These are phyloP conservation scores for Trichoderma sp. DNA, from an alignment of 2,329 filamentous ascomycete genomes.

Conservation along the genomic window DNA sequence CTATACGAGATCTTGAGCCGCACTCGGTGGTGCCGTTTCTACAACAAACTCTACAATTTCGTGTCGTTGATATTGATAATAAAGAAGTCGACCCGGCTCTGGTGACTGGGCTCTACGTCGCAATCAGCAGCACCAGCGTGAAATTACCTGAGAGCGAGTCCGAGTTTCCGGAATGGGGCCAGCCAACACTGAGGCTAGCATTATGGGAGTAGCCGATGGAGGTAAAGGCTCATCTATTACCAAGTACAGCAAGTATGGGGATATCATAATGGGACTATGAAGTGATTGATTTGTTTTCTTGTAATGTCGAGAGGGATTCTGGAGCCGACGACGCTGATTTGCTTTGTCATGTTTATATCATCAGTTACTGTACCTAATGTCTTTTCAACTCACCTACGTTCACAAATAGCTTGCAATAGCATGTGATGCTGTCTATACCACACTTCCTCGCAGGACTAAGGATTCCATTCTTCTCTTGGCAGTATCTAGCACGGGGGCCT, in stretches of 20 bases:
- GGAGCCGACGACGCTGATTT: not conserved
- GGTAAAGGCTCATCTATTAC: not conserved
- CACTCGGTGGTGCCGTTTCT: slow-evolving; percentile 46
- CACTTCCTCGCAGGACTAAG: not conserved
- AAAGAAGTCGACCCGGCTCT: slow-evolving; percentile 31
- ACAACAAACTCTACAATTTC: slow-evolving; percentile 40
- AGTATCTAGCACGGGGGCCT: not conserved
- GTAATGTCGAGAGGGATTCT: slow-evolving; percentile 1
- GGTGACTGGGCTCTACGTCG: slow-evolving; percentile 37
- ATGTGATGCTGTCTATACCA: not conserved
- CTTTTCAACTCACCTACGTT: not conserved
- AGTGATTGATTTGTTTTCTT: not conserved
- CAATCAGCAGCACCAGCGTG: slow-evolving; percentile 37
- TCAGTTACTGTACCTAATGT: slow-evolving; percentile 19
- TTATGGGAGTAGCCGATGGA: slow-evolving; percentile 29
- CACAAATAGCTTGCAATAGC: not conserved
- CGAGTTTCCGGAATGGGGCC: slow-evolving; percentile 36
- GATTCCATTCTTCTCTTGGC: not conserved
- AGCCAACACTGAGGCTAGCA: slow-evolving; percentile 29
- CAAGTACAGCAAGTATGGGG: not conserved
- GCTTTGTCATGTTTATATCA: not conserved
- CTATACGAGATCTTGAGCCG: slow-evolving; percentile 42
- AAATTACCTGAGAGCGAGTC: slow-evolving; percentile 31
- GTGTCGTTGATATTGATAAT: slow-evolving; percentile 35
- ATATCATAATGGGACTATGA: not conserved